Base-by-base conservation (phyloP, 2,329 filamentous ascomycete genomes). In the Stachybotrys chartarum region DNA sequence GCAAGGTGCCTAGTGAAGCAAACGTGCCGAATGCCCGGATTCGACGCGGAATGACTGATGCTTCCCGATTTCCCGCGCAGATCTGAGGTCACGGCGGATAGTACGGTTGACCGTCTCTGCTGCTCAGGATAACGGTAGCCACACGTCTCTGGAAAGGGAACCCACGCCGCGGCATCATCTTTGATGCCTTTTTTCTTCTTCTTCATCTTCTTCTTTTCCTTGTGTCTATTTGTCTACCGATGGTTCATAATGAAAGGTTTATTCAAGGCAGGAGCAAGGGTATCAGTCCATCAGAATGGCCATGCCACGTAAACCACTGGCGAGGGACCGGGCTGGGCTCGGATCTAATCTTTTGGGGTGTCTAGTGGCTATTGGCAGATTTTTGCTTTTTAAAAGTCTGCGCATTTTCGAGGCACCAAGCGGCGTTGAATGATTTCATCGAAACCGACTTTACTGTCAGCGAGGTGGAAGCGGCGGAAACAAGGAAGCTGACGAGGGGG, bases 1-100 rank as follows among this genome's bases (percentile, higher is more conserved):
- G 75, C 54, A 77, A 78, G 62, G 67, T 72, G 24, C 69, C 68
- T 5, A 71, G 72, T 51, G 77, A 80, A 52, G 70, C 67, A 30
- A 69, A 67, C 55, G 66, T 65, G 6, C 10, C 45, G n/a, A n/a
- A 8, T 47, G 8, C 45, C 7, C 16, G 45, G 18, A 47, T 3
- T 17, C 45, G 45, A 8, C 45, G 45, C 45, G 45, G 45, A 12
- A 47, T 42, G 35, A 42, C 14, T 10, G 35, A 42, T 42, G 35
- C 35, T 14, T 42, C 35, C 35, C 35, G 35, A 14, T 14, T 42
- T 10, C 35, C 45, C 45, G 45, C 7, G n/a, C 45, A 47, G 45
- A 42, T 42, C 35, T 42, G 35, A 42, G 14, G 10, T 42, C 14
- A 14, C 10, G 10, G 56, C 57, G 47, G 51, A 24, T 24, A 24